Base-by-base conservation (phyloP, 2,329 filamentous ascomycete species). In the Fusarium staphyleae region DNA sequence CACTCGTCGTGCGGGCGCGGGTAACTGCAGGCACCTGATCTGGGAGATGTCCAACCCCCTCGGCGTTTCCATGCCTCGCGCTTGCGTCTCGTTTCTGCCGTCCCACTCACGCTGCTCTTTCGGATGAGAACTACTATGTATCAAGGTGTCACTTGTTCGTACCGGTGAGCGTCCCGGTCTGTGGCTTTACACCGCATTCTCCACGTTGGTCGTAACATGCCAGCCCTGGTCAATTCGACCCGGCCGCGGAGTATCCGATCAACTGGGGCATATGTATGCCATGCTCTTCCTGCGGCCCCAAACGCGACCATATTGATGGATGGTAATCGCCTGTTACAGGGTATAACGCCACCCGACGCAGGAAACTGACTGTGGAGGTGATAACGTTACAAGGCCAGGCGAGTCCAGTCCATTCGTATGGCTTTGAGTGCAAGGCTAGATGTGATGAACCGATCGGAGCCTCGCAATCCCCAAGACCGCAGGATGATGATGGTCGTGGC, bases 51-150 rank as follows among this genome's bases (percentile, higher is more conserved):
- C 37, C 44, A 54, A 36, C 40, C 47, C 46, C 47, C 42, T 46
- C 52, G 35, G 57, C 53, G 41, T 41, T 57, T 33, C 40, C 52
- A 45, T 43, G 52, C 47, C 46, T 57, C 39, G 32, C 35, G 30
- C 43, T 57, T 57, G 51, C 57, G 48, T 54, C 58, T 67, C 65
- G 62, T 67, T 59, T 58, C 48, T 66, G 60, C 26, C 52, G 58
- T 65, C 53, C 54, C 52, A 67, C 58, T 46, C 37, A 34, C 26
- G 13, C 12, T 30, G 43, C 22, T 50, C 32, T 43, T 39, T 51
- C 48, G 29, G 22, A 48, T 39, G 12, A n/a, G n/a, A n/a, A n/a
- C 28, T 24, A 39, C 52, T 50, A 55, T 48, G 34, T 45, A 53
- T 48, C 37, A 15, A 41, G 48, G 36, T 47, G 37, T 40, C 39